Evolutionary conservation across 768 basidiomycete genomes (phyloP), one percentile per base, ranked within the genome.

Genomic region (Nidularia sp.): DNA sequence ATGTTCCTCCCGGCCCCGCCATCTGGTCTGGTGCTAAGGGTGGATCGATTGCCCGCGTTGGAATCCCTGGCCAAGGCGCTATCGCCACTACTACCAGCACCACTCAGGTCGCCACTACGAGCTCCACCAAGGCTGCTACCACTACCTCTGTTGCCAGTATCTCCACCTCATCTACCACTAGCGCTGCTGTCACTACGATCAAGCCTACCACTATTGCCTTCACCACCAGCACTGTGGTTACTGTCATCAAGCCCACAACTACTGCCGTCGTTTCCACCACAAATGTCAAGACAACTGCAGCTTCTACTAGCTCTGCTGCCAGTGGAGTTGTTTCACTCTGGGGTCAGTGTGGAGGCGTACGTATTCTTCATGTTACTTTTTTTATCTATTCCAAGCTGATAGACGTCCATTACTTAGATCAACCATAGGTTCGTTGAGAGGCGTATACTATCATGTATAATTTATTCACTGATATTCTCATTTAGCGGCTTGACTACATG

Each of bases 11-110:
- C 33, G 67, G 68, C 10, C 67, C 66, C 32, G 59, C 53, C 39
- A 64, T 69, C 13, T 71, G 68, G 70, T 57, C 59, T 51, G 62
- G 58, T 10, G 53, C 70, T 33, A 54, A 57, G 18, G 68, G 67
- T 22, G 68, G 68, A 9, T 53, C 56, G 7, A 55, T 58, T 50
- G 54, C 48, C 25, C 56, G 56, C 35, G 58, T 60, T 45, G 62
- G 60, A n/a, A 58, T 52, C 34, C 52, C 51, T 25, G 55, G 55
- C 2, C 51, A 53, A 36, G 47, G 48, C 18, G 9, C 50, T 31
- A 22, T 51, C 42, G 18, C 18, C 18, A 18, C 31, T 45, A 42
- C 50, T 43, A 31, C 45, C 42, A 9, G 34, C 36, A 42, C 50
- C 43, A 43, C 50, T 44, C 25, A 33, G n/a, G 33, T 36, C 36